Conservation (phyloP, 2,329 filamentous ascomycete species). For the Hymenoscyphus linearis region DNA sequence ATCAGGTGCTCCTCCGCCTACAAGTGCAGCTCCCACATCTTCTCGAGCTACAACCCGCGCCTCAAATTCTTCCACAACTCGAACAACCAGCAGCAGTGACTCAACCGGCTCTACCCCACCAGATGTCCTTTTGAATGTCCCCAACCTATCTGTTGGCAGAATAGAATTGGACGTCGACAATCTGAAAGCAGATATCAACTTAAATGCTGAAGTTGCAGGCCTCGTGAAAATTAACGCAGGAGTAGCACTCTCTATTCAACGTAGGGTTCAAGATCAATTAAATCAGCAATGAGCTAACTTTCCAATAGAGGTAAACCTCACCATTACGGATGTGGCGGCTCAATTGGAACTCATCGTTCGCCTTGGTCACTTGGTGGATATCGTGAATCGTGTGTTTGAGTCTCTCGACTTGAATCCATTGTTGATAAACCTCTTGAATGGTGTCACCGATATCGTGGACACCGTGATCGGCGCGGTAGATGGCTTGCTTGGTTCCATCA, state of each 20-base stretch:
- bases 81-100: constrained; percentile 3
- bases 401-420: constrained; percentile 56
- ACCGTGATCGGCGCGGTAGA: constrained; percentile 52
- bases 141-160: constrained; percentile 51
- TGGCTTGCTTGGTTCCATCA: constrained; percentile 53
- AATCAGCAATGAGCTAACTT: not conserved
- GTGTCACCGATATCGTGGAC: constrained; percentile 46
- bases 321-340: constrained; percentile 54
- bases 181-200: constrained; percentile 52
- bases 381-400: constrained; percentile 55
- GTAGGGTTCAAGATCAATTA: not conserved
- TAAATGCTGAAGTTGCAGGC: constrained; percentile 54
- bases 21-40: constrained; percentile 4
- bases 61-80: constrained; percentile 4
- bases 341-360: constrained; percentile 55
- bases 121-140: constrained; percentile 54
- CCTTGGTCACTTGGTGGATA: constrained; percentile 53
- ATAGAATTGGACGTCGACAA: constrained; percentile 58
- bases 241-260: constrained; percentile 39
- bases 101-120: constrained; percentile 36
- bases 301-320: constrained; percentile 48
- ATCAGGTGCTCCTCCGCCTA: constrained; percentile 23
- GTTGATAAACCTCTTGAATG: constrained; percentile 51
- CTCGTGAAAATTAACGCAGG: constrained; percentile 49
- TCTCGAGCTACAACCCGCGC: not conserved